Conservation (phyloP, 495 filamentous ascomycete species). For the Penicillium pulvis region DNA sequence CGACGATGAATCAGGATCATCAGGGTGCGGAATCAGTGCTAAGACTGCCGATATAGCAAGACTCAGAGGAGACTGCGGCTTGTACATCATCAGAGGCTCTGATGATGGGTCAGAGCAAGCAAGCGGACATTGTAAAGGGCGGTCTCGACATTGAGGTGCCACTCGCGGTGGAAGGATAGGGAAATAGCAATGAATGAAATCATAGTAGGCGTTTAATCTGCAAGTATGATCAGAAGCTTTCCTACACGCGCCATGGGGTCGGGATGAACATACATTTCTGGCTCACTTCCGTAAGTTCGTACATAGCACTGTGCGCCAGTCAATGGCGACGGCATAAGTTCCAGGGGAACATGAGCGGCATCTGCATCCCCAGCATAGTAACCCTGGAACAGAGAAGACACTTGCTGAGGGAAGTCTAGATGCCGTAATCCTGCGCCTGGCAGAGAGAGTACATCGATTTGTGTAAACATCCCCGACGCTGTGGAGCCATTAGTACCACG, state of each 20-base stretch:
- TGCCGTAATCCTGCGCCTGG: constrained; percentile 46
- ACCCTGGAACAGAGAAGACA: constrained; percentile 40
- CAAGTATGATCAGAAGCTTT: constrained; percentile 12
- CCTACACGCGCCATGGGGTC: constrained; percentile 15
- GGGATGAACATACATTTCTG: constrained; percentile 39
- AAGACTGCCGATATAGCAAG: constrained; percentile 58
- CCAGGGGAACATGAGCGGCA: constrained; percentile 34
- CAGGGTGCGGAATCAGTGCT: constrained; percentile 56
- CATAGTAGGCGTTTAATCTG: constrained; percentile 62
- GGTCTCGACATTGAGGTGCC: constrained; percentile 43
- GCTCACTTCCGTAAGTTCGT: constrained; percentile 45
- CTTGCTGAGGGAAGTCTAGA: constrained; percentile 40
- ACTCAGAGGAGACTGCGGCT: constrained; percentile 55
- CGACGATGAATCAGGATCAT: constrained; percentile 49
- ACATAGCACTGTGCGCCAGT: constrained; percentile 33
- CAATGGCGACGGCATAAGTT: constrained; percentile 35
- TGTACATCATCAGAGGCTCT: constrained; percentile 42
- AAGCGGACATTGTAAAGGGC: constrained; percentile 45
- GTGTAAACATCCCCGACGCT: constrained; percentile 42
- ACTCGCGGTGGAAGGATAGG: constrained; percentile 58
- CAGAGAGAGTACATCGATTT: constrained; percentile 47
- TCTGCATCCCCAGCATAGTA: constrained; percentile 33
- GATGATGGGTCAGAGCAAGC: constrained; percentile 45
- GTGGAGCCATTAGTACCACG: constrained; percentile 18
- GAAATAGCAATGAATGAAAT: constrained; percentile 61